Evolutionary conservation across 2,329 filamentous ascomycete genomes (phyloP).

Genomic region (Parasarocladium wereldwijsianum): DNA sequence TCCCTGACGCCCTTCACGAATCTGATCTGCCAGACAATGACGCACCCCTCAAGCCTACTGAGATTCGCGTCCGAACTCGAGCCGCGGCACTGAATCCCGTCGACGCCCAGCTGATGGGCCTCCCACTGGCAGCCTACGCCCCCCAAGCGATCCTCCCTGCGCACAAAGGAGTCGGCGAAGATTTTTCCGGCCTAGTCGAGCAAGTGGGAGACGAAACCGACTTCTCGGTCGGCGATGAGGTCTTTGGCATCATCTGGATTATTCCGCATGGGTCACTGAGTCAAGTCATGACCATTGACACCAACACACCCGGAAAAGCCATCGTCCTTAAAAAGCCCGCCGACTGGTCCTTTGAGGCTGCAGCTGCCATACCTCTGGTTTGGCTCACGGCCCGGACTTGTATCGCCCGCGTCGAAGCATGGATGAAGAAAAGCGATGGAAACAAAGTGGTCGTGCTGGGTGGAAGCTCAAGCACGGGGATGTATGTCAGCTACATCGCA

Average conservation of each 20-base stretch:
- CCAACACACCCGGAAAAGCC: not conserved
- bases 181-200: slow-evolving; percentile 4
- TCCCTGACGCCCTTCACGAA: slow-evolving; percentile 2
- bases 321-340: slow-evolving; percentile 3
- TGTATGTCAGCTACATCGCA: slow-evolving; percentile 3
- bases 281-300: slow-evolving; percentile 3
- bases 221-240: slow-evolving; percentile 2
- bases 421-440: not conserved
- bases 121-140: not conserved
- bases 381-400: slow-evolving; percentile 3
- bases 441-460: slow-evolving; percentile 3
- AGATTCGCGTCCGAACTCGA: slow-evolving; percentile 4
- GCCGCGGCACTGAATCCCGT: slow-evolving; percentile 5
- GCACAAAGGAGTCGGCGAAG: slow-evolving; percentile 4
- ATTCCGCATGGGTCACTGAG: slow-evolving; percentile 2
- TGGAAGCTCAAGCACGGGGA: slow-evolving; percentile 3
- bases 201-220: not conserved
- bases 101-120: slow-evolving; percentile 5
- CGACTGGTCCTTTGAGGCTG: slow-evolving; percentile 4
- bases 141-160: slow-evolving; percentile 1
- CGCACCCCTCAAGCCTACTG: slow-evolving; percentile 3
- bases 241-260: slow-evolving; percentile 4
- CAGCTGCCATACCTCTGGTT: slow-evolving; percentile 4
- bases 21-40: not conserved
- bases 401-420: slow-evolving; percentile 2